These are phyloP conservation scores for Teratosphaeria epicoccoides DNA, from an alignment of 2,329 filamentous ascomycete species.

Conservation along the genomic window DNA sequence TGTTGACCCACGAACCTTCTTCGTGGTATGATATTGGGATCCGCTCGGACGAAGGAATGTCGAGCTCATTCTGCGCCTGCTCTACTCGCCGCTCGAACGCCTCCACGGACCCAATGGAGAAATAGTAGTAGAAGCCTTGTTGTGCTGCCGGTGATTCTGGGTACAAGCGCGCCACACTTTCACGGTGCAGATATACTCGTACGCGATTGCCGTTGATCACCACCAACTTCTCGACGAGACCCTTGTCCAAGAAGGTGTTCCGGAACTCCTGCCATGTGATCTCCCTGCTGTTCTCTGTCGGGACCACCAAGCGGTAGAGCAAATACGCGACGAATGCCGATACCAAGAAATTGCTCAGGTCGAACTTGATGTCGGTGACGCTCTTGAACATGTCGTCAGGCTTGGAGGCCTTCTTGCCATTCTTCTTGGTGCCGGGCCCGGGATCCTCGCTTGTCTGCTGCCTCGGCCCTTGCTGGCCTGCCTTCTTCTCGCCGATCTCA, in stretches of 20 bases:
- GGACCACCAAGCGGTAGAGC: slow-evolving; percentile 54
- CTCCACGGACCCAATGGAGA: slow-evolving; percentile 90
- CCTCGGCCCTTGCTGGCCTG: slow-evolving; percentile 24
- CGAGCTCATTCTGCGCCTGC: slow-evolving; percentile 74
- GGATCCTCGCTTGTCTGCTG: slow-evolving; percentile 37
- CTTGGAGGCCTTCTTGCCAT: slow-evolving; percentile 29
- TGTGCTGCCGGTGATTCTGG: slow-evolving; percentile 62
- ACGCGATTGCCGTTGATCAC: slow-evolving; percentile 70
- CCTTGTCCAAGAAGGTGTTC: slow-evolving; percentile 89
- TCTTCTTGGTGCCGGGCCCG: slow-evolving; percentile 30
- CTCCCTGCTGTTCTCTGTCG: slow-evolving; percentile 57
- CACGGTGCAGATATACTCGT: slow-evolving; percentile 67
- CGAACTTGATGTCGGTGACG: slow-evolving; percentile 41
- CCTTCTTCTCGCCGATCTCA: slow-evolving; percentile 22
- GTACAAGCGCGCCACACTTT: slow-evolving; percentile 60
- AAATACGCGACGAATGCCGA: slow-evolving; percentile 52
- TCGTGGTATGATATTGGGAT: slow-evolving; percentile 84
- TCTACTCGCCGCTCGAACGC: slow-evolving; percentile 84
- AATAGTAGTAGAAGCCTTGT: slow-evolving; percentile 73
- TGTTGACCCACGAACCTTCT: slow-evolving; percentile 62
- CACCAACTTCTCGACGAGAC: slow-evolving; percentile 82
- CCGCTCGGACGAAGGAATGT: slow-evolving; percentile 74
- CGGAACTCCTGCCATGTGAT: slow-evolving; percentile 98
- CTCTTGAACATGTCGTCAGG: slow-evolving; percentile 28
- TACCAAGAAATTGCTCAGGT: slow-evolving; percentile 46